These are phyloP conservation scores for Purshia tridentata DNA, from an alignment of 306 rosid species.

Conservation along the genomic window DNA sequence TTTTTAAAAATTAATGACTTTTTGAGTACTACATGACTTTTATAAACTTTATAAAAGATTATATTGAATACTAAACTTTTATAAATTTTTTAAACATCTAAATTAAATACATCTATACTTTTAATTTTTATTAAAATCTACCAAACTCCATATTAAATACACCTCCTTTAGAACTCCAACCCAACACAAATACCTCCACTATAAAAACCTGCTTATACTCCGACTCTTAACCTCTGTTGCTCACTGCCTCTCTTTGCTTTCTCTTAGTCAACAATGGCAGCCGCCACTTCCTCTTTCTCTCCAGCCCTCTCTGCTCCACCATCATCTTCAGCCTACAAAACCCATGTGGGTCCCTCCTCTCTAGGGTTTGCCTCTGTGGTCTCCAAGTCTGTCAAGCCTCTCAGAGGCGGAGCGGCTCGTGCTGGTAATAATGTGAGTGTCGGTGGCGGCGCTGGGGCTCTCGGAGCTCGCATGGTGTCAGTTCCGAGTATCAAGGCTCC, in stretches of 20 bases:
- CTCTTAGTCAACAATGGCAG: slow-evolving; percentile 26
- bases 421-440: not conserved
- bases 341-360: not conserved
- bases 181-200: slow-evolving; percentile 8
- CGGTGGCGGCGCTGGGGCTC: slow-evolving; percentile 34
- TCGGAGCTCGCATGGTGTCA: slow-evolving; percentile 78
- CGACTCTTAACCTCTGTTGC: not conserved
- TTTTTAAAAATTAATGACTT: no score
- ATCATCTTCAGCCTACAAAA: slow-evolving; percentile 13
- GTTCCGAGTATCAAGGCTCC: slow-evolving; percentile 41
- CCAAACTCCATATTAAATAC: no score
- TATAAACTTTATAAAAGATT: no score
- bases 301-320: slow-evolving; percentile 35
- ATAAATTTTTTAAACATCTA: no score
- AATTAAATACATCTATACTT: no score
- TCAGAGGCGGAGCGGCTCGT: slow-evolving; percentile 28
- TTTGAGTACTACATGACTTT: no score
- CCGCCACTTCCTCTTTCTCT: slow-evolving; percentile 40
- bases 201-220: not conserved
- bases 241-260: not conserved
- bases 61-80: no score
- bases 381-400: slow-evolving; percentile 30
- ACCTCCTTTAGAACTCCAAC: no score
- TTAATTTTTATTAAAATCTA: no score
- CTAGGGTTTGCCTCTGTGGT: slow-evolving; percentile 39